Evolutionary conservation across 164 flowering plant species (phyloP).

Genomic region (Hamamelis virginiana): DNA sequence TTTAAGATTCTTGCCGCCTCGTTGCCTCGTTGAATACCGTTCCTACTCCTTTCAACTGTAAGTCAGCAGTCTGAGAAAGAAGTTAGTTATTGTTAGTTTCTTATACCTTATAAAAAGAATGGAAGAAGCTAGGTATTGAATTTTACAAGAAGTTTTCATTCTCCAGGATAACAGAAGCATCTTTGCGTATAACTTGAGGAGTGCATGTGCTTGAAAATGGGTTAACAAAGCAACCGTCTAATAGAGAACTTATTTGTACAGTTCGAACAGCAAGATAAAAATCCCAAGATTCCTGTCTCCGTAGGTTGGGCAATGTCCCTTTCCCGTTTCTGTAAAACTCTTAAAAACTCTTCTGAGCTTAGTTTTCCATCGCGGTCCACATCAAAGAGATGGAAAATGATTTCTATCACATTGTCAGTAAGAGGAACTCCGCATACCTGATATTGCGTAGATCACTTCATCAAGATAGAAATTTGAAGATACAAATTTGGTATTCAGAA

Average conservation of each 20-base stretch:
- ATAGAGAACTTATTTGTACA: slow-evolving; percentile 34
- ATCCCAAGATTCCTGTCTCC: slow-evolving; percentile 51
- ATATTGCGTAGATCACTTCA: slow-evolving; percentile 9
- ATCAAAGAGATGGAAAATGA: slow-evolving; percentile 84
- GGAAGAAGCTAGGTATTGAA: background rate
- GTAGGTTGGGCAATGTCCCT: slow-evolving; percentile 51
- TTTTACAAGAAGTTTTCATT: background rate
- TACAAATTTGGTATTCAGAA: background rate
- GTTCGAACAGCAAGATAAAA: slow-evolving; percentile 54
- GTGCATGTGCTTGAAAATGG: background rate
- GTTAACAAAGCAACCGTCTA: slow-evolving; percentile 23
- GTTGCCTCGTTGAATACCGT: too few species aligned
- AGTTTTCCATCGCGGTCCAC: slow-evolving; percentile 67
- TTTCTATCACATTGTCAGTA: slow-evolving; percentile 57
- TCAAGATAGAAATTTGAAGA: background rate
- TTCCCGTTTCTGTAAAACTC: slow-evolving; percentile 68
- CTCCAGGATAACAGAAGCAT: background rate
- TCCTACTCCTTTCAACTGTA: background rate
- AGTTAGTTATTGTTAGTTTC: background rate
- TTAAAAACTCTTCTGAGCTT: slow-evolving; percentile 73
- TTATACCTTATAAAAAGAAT: background rate
- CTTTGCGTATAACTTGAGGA: background rate
- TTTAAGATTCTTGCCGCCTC: too few species aligned
- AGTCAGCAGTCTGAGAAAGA: background rate
- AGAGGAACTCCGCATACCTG: slow-evolving; percentile 84